Percentiles rank a stretch among this genome's conserved stretches.
Conservation (phyloP, 2,329 filamentous ascomycete species). For the Sclerotinia spermophila region DNA sequence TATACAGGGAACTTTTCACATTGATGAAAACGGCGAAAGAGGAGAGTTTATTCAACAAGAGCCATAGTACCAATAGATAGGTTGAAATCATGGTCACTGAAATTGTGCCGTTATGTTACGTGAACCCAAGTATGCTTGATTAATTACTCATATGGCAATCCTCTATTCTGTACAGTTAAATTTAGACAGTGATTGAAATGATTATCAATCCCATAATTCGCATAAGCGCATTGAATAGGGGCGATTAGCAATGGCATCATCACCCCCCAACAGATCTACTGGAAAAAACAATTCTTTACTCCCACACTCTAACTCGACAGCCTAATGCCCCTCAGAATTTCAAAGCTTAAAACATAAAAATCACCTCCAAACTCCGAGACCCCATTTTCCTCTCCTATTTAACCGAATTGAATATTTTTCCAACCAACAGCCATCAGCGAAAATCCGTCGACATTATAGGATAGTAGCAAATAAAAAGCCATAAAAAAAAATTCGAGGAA, state of each 20-base stretch:
- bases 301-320: too few species aligned
- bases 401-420: neutral
- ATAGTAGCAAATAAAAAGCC: too few species aligned
- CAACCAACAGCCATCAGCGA: too few species aligned
- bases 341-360: neutral
- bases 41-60: neutral
- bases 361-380: neutral
- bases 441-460: too few species aligned
- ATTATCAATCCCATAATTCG: neutral
- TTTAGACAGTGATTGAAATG: fast-evolving
- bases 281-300: neutral
- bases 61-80: neutral
- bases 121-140: neutral
- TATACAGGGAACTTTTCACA: neutral
- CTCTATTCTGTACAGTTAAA: neutral
- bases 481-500: too few species aligned
- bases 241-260: neutral
- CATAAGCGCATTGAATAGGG: neutral
- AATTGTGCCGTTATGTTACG: neutral
- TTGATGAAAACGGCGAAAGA: slow-evolving; percentile 14
- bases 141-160: neutral
- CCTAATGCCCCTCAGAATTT: neutral
- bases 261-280: neutral
- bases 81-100: neutral
- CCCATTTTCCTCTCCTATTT: neutral